Evolutionary conservation across 176 grass and related monocot genomes (phyloP).

Genomic region (Puccinellia tenuiflora): DNA sequence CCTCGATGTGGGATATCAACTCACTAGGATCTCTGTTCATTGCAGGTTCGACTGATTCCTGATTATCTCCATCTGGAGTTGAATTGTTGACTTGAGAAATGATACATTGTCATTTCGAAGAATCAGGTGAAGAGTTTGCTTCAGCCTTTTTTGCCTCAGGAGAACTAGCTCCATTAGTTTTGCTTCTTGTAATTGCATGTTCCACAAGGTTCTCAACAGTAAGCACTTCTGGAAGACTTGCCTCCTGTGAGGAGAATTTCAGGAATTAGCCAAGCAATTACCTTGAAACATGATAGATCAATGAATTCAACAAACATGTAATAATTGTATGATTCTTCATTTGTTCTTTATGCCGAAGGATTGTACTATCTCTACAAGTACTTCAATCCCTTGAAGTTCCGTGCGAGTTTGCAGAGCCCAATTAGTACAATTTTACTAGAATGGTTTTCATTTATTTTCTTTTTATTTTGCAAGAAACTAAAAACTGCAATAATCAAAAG

Average conservation of each 20-base stretch:
- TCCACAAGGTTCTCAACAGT: constrained; percentile 54
- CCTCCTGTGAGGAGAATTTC: constrained; percentile 54
- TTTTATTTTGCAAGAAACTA: background rate
- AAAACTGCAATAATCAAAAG: background rate
- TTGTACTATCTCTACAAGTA: background rate
- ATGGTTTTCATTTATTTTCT: background rate
- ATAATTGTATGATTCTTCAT: background rate
- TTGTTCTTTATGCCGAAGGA: background rate
- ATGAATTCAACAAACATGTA: constrained; percentile 23
- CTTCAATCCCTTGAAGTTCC: background rate
- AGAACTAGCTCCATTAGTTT: constrained; percentile 32
- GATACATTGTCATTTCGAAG: constrained; percentile 30
- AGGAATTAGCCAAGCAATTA: constrained; percentile 21
- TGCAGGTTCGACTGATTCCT: constrained; percentile 13
- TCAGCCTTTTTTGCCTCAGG: constrained; percentile 13
- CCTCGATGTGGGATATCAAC: constrained; percentile 51
- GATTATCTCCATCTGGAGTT: constrained; percentile 22
- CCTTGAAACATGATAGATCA: background rate
- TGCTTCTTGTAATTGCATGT: constrained; percentile 39
- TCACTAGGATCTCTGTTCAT: constrained; percentile 30
- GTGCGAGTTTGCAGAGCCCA: background rate
- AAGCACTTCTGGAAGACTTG: constrained; percentile 76
- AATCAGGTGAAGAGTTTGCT: constrained; percentile 33
- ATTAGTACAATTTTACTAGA: background rate
- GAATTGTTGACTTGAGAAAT: background rate